A percentile compares a stretch with the other conserved stretches of the same genome.
phyloP scores from a whole-genome alignment of 805 yeast species.

The Helenozyma rhizophorensis region DNA sequence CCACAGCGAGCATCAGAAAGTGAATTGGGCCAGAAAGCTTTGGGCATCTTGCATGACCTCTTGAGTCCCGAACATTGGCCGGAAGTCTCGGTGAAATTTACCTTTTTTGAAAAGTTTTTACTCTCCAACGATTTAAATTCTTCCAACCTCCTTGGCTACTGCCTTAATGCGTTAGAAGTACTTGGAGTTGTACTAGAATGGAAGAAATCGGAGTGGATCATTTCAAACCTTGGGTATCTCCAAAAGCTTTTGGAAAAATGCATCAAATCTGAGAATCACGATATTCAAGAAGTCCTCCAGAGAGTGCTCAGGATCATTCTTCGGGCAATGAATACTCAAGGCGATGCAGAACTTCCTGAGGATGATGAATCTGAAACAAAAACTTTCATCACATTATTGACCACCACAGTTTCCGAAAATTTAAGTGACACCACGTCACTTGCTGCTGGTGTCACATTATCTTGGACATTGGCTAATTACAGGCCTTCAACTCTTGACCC shows the following conservation, averaged over 20 bases:
- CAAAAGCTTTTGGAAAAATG: conserved; percentile 77
- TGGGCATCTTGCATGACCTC: conserved; percentile 70
- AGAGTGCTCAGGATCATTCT: conserved; percentile 68
- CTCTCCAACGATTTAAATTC: conserved; percentile 72
- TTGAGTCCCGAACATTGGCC: conserved; percentile 77
- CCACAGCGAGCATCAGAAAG: conserved; percentile 81
- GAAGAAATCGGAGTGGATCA: conserved; percentile 74
- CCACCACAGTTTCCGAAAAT: conserved; percentile 74
- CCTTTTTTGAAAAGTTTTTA: conserved; percentile 83
- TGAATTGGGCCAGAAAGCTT: conserved; percentile 75
- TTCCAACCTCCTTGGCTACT: conserved; percentile 66
- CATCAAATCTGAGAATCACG: conserved; percentile 76
- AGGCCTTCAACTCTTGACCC: conserved; percentile 73
- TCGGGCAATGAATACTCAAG: conserved; percentile 54
- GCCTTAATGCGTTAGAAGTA: conserved; percentile 89
- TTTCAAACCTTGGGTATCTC: conserved; percentile 62
- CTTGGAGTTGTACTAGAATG: conserved; percentile 77
- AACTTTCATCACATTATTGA: conserved; percentile 56
- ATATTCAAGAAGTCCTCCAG: conserved; percentile 79
- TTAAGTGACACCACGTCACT: conserved; percentile 68
- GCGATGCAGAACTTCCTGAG: conserved; percentile 34
- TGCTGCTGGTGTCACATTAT: conserved; percentile 80
- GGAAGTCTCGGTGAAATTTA: conserved; percentile 80
- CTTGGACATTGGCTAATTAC: conserved; percentile 75
- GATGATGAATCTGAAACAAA: conserved; percentile 60